These are phyloP conservation scores for Phyllosticta citriasiana DNA, from an alignment of 2,329 filamentous ascomycete genomes.

Conservation along the genomic window DNA sequence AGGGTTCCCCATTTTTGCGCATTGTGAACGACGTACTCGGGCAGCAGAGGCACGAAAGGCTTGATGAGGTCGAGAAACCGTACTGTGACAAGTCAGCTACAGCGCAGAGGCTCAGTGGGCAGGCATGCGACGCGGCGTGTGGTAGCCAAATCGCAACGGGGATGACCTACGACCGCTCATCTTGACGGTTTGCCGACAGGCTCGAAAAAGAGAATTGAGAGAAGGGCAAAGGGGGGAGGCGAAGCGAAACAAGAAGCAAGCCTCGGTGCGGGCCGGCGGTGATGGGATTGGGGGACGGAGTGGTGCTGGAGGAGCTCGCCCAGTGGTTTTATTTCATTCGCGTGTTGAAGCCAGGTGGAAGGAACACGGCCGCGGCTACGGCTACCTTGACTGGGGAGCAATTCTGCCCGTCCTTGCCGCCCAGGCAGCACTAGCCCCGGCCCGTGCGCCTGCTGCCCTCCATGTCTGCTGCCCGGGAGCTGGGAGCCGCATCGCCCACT, in stretches of 20 bases:
- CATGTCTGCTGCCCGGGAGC: not conserved
- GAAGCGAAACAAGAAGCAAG: not conserved
- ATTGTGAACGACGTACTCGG: slow-evolving; percentile 57
- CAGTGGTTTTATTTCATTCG: slow-evolving; percentile 11
- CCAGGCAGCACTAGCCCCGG: not conserved
- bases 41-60: slow-evolving; percentile 98
- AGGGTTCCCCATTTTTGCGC: not conserved
- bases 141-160: slow-evolving; percentile 13
- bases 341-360: slow-evolving; percentile 8
- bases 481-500: not conserved
- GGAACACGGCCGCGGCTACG: not conserved
- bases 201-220: slow-evolving; percentile 19
- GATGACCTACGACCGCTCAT: slow-evolving; percentile 50
- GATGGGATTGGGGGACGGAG: slow-evolving; percentile 5
- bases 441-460: not conserved
- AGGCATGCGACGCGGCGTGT: slow-evolving; percentile 8
- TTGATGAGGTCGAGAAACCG: slow-evolving; percentile 99
- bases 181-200: slow-evolving; percentile 32
- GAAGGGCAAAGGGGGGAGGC: slow-evolving; percentile 5
- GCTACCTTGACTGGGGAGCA: not conserved
- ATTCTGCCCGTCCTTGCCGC: slow-evolving; percentile 5
- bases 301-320: slow-evolving; percentile 9
- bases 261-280: not conserved
- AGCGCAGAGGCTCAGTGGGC: slow-evolving; percentile 17
- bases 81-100: slow-evolving; percentile 45